phyloP scores from a whole-genome alignment of 768 basidiomycete genomes.

The Lentinula sp. region DNA sequence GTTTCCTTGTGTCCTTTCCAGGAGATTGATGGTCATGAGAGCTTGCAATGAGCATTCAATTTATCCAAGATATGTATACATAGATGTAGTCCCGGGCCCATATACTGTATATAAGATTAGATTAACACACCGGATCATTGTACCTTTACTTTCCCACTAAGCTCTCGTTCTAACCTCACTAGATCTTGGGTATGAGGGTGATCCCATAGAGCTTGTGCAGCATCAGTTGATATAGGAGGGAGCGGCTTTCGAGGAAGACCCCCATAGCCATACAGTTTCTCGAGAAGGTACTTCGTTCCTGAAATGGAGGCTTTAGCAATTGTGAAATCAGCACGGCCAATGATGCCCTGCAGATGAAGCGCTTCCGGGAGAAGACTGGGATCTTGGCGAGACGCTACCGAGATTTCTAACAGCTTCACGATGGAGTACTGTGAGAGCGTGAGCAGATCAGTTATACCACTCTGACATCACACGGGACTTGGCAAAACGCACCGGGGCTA shows the following conservation, averaged over 20 bases:
- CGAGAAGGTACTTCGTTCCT: constrained; percentile 77
- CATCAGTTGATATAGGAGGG: constrained; percentile 50
- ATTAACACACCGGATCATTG: background rate
- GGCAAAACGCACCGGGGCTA: constrained; percentile 56
- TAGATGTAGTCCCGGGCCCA: background rate
- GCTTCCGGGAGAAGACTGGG: constrained; percentile 58
- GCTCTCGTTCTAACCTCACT: constrained; percentile 53
- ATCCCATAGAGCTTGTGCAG: constrained; percentile 59
- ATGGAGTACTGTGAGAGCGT: constrained; percentile 42
- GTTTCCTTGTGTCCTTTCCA: too few relatives aligned
- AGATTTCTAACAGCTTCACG: constrained; percentile 55
- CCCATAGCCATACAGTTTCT: constrained; percentile 76
- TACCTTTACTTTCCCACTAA: constrained; percentile 32
- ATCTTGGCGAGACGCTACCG: constrained; percentile 48
- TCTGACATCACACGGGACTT: constrained; percentile 1
- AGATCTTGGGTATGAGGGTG: constrained; percentile 70
- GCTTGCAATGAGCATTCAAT: too few relatives aligned
- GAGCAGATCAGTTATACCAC: background rate
- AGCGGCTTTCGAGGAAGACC: constrained; percentile 77
- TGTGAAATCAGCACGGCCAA: constrained; percentile 76
- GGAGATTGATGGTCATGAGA: too few relatives aligned
- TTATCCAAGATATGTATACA: background rate
- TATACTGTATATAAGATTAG: background rate
- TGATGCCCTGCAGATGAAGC: constrained; percentile 70
- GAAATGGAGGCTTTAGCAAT: constrained; percentile 71